Evolutionary conservation across 495 filamentous ascomycete species (phyloP).

Genomic region (Xylaria scruposa): DNA sequence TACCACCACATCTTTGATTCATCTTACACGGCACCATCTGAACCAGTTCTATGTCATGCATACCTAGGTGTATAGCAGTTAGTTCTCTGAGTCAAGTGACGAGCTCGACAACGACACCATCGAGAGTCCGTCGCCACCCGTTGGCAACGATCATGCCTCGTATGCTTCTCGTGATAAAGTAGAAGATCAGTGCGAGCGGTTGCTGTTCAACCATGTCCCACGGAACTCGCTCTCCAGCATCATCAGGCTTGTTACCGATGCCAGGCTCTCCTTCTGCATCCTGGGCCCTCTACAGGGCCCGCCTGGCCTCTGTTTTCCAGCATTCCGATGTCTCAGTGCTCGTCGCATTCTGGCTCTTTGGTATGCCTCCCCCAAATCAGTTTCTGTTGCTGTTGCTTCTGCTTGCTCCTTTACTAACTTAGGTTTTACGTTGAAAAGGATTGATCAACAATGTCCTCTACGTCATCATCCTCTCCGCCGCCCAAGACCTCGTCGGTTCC

Average conservation of each 20-base stretch:
- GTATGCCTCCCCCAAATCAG: conserved; percentile 53
- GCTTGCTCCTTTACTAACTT: not conserved
- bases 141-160: not conserved
- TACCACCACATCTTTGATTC: not conserved
- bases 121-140: not conserved
- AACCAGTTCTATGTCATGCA: not conserved
- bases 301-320: conserved; percentile 67
- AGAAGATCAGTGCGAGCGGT: not conserved
- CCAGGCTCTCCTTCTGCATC: conserved; percentile 77
- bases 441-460: conserved; percentile 98
- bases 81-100: not conserved
- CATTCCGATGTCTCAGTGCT: conserved; percentile 76
- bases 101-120: not conserved
- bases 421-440: conserved; percentile 57
- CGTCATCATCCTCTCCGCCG: conserved; percentile 94
- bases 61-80: not conserved
- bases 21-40: not conserved
- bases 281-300: conserved; percentile 71
- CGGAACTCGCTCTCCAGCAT: conserved; percentile 44
- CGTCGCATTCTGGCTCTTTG: conserved; percentile 90
- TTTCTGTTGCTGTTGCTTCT: not conserved
- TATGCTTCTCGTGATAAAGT: not conserved
- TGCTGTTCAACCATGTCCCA: not conserved
- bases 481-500: conserved; percentile 90
- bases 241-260: conserved; percentile 66